phyloP scores from a whole-genome alignment of 768 basidiomycete genomes.

The Phanerochaete sordida region DNA sequence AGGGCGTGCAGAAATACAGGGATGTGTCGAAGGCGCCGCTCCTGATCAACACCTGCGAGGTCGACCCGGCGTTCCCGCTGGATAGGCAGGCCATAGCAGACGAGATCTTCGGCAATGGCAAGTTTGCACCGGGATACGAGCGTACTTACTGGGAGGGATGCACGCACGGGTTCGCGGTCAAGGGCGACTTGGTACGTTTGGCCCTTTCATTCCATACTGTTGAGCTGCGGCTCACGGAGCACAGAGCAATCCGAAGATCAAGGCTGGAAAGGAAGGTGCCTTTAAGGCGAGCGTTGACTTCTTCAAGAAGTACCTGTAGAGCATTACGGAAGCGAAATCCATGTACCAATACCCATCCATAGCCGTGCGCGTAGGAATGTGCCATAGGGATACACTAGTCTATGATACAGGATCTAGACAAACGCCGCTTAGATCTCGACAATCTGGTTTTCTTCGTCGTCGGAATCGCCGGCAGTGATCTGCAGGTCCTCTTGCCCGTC shows the following conservation, averaged over 20 bases:
- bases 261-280: slow-evolving; percentile 61
- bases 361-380: no score
- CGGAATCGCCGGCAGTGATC: slow-evolving; percentile 28
- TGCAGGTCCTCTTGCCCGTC: slow-evolving; percentile 23
- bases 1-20: slow-evolving; percentile 27
- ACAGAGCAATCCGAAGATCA: slow-evolving; percentile 43
- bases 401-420: no score
- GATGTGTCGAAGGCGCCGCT: slow-evolving; percentile 34
- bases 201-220: neutral
- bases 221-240: no score
- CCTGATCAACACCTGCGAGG: slow-evolving; percentile 39
- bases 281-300: slow-evolving; percentile 57
- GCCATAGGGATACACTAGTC: neutral
- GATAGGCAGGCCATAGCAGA: slow-evolving; percentile 32
- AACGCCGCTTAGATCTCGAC: slow-evolving; percentile 80
- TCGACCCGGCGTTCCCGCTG: slow-evolving; percentile 30
- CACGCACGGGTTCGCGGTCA: slow-evolving; percentile 31
- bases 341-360: neutral
- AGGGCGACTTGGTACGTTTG: slow-evolving; percentile 28
- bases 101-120: slow-evolving; percentile 29
- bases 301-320: slow-evolving; percentile 36
- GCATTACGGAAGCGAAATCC: neutral
- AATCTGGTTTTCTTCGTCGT: slow-evolving; percentile 71
- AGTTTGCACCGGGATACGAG: slow-evolving; percentile 31
- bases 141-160: slow-evolving; percentile 27